phyloP scores from a whole-genome alignment of 495 filamentous ascomycete species.

The Daldinia loculata region DNA sequence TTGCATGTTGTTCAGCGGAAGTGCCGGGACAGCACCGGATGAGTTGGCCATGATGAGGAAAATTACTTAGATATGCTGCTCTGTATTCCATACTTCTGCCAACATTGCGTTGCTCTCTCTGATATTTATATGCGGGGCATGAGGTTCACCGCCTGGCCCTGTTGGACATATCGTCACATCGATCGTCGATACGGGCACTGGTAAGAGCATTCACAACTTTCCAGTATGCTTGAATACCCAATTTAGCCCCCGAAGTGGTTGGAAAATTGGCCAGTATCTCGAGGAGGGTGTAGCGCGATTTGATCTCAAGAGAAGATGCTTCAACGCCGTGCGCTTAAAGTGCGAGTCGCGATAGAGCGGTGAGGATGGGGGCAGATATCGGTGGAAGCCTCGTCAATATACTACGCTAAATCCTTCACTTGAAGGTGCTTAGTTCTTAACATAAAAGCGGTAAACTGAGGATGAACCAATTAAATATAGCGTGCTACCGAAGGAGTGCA shows the following conservation, averaged over 20 bases:
- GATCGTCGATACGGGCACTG: slow-evolving; percentile 7
- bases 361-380: slow-evolving; percentile 13
- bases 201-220: not conserved
- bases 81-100: not conserved
- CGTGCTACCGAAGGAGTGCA: slow-evolving; percentile 17
- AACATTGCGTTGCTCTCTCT: not conserved
- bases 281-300: slow-evolving; percentile 30
- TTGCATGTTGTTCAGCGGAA: slow-evolving; percentile 12
- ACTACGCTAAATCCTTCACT: slow-evolving; percentile 1
- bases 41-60: slow-evolving; percentile 15
- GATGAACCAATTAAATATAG: slow-evolving; percentile 21
- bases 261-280: slow-evolving; percentile 18
- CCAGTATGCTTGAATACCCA: slow-evolving; percentile 18
- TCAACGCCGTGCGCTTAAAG: slow-evolving; percentile 13
- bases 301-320: slow-evolving; percentile 19
- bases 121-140: slow-evolving; percentile 15
- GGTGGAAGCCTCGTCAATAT: slow-evolving; percentile 12
- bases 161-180: slow-evolving; percentile 9
- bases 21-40: not conserved
- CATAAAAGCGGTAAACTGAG: not conserved
- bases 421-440: slow-evolving; percentile 11
- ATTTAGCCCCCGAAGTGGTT: slow-evolving; percentile 23
- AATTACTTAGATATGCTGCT: not conserved
- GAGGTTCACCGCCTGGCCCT: not conserved
- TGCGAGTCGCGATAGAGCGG: slow-evolving; percentile 23